phyloP scores from a whole-genome alignment of 495 filamentous ascomycete species.

The Hypomontagnella submonticulosa region DNA sequence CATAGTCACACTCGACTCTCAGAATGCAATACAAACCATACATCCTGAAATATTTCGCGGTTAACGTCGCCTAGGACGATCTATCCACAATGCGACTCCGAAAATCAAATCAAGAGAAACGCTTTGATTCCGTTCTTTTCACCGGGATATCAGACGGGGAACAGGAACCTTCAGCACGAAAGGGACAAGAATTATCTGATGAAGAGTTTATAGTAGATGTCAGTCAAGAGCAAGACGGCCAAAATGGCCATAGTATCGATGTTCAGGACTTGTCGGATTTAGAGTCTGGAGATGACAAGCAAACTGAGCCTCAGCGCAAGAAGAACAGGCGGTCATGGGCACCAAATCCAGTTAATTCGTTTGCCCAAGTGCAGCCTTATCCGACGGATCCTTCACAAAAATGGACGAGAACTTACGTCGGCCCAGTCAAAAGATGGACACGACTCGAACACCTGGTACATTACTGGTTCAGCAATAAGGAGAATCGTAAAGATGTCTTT shows the following conservation, averaged over 20 bases:
- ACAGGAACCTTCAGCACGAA: not conserved
- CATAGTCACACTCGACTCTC: too few species aligned
- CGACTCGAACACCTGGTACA: conserved; percentile 55
- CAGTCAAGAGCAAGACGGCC: conserved; percentile 22
- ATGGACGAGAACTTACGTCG: conserved; percentile 58
- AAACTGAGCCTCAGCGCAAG: conserved; percentile 15
- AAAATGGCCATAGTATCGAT: conserved; percentile 34
- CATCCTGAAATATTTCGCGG: too few species aligned
- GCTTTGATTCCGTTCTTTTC: conserved; percentile 7
- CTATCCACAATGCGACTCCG: conserved; percentile 41
- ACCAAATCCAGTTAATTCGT: conserved; percentile 40
- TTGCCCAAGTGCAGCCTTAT: conserved; percentile 55
- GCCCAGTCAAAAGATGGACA: conserved; percentile 57
- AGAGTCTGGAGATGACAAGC: conserved; percentile 22
- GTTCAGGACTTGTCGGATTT: conserved; percentile 23
- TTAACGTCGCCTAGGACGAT: too few species aligned
- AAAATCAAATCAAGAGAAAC: conserved; percentile 42
- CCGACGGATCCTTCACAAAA: conserved; percentile 57
- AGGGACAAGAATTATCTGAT: conserved; percentile 29
- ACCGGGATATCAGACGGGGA: conserved; percentile 36
- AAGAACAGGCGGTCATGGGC: conserved; percentile 29
- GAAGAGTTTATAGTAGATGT: conserved; percentile 40
- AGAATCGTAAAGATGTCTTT: conserved; percentile 51
- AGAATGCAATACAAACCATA: too few species aligned
- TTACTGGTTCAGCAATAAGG: conserved; percentile 57